Conservation (phyloP, 306 rosid genomes). For the Sophora flavescens region DNA sequence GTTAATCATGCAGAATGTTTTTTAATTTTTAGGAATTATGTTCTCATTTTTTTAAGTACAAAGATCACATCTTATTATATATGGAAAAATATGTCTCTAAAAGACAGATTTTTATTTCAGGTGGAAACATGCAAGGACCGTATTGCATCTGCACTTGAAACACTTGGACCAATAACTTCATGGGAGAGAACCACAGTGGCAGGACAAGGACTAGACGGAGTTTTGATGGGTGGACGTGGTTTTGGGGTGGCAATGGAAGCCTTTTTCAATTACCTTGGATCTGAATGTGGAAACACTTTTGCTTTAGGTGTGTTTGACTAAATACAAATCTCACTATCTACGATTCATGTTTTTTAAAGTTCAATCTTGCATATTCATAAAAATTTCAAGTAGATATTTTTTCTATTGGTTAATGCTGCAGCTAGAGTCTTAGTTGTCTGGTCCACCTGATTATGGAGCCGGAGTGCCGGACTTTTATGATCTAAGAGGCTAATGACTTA, state of each 20-base stretch:
- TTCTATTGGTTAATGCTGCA: conserved; percentile 54
- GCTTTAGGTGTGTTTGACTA: conserved; percentile 74
- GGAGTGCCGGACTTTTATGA: conserved; percentile 10
- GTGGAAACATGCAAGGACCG: conserved; percentile 93
- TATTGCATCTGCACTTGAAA: conserved; percentile 89
- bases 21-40: conserved; percentile 1
- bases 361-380: conserved; percentile 13
- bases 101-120: conserved; percentile 54
- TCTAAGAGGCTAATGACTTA: too few relatives aligned
- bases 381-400: conserved; percentile 46
- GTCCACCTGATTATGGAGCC: conserved; percentile 96
- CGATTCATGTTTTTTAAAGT: conserved; percentile 28
- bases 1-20: conserved; percentile 45
- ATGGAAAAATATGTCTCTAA: conserved; percentile 37
- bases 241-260: conserved; percentile 94
- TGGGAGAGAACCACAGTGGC: conserved; percentile 97
- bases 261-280: conserved; percentile 88
- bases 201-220: conserved; percentile 89
- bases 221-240: conserved; percentile 93
- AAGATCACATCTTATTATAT: background rate
- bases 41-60: conserved; percentile 15
- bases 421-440: conserved; percentile 94
- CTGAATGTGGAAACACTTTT: conserved; percentile 95
- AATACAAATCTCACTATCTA: conserved; percentile 40
- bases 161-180: conserved; percentile 92